Conservation (phyloP, 2,329 filamentous ascomycete species). For the Fulvia fulva region DNA sequence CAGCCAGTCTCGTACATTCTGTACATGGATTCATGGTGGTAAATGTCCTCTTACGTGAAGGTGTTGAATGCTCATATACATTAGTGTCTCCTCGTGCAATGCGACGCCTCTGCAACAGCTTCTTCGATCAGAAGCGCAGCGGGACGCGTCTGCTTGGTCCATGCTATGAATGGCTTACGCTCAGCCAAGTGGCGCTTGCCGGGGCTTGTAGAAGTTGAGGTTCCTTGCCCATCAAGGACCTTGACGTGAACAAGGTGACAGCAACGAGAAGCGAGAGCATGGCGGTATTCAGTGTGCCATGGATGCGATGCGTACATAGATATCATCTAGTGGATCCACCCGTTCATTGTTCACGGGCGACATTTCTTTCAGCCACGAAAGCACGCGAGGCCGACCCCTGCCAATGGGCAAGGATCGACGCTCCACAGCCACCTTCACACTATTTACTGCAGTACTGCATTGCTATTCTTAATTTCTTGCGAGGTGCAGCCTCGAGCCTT, state of each 20-base stretch:
- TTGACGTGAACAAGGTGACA: too few species aligned
- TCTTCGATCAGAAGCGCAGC: background rate
- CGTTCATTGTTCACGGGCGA: too few species aligned
- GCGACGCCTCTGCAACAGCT: background rate
- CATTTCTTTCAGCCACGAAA: background rate
- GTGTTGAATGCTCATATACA: background rate
- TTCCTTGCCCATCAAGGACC: too few species aligned
- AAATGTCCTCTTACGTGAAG: background rate
- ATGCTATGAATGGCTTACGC: background rate
- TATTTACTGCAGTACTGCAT: background rate
- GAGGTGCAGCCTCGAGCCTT: too few species aligned
- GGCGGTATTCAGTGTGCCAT: background rate
- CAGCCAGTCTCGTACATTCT: background rate
- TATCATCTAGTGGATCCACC: background rate
- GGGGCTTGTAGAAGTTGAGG: too few species aligned
- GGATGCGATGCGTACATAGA: background rate
- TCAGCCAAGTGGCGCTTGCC: too few species aligned
- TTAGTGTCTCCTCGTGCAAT: background rate
- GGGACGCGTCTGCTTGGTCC: background rate
- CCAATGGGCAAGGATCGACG: background rate
- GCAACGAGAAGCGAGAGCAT: too few species aligned
- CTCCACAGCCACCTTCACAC: background rate
- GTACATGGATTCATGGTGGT: background rate
- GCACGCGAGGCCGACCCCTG: background rate
- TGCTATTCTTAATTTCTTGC: background rate